Evolutionary conservation across 1,284 basidiomycete genomes (phyloP).

Genomic region (Heterobasidion occidentale): DNA sequence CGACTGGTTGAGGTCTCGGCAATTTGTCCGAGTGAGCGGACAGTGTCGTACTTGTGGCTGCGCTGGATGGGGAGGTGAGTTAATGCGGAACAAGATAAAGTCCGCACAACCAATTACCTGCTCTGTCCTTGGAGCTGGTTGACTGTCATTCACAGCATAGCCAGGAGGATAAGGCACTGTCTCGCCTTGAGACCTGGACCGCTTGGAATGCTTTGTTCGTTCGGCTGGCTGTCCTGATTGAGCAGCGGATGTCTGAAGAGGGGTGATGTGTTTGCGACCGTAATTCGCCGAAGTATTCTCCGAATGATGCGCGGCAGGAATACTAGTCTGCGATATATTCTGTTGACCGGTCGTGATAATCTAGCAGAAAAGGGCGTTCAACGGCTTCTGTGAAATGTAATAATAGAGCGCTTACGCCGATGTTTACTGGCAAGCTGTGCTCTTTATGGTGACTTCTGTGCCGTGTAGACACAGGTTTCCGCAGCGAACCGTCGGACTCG

Average conservation of each 20-base stretch:
- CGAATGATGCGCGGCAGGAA: not conserved
- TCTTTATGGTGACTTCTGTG: slow-evolving; percentile 6
- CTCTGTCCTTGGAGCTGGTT: slow-evolving; percentile 7
- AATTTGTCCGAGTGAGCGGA: not conserved
- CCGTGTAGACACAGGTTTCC: slow-evolving; percentile 5
- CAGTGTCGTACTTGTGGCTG: not conserved
- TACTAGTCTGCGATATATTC: no score
- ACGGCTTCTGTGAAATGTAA: not conserved
- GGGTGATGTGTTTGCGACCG: slow-evolving; percentile 1
- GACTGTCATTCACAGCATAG: slow-evolving; percentile 12
- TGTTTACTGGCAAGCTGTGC: slow-evolving; percentile 4
- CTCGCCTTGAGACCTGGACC: slow-evolving; percentile 6
- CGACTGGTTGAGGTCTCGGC: not conserved
- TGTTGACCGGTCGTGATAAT: not conserved
- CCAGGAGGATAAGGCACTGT: slow-evolving; percentile 13
- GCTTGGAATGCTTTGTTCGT: slow-evolving; percentile 5
- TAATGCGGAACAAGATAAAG: not conserved
- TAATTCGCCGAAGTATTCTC: not conserved
- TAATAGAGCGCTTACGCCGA: not conserved
- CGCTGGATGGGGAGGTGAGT: not conserved
- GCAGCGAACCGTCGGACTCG: slow-evolving; percentile 13
- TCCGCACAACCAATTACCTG: slow-evolving; percentile 3
- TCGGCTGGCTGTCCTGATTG: not conserved
- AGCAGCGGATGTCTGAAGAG: slow-evolving; percentile 3
- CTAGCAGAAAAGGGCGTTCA: not conserved